Evolutionary conservation across 305 asterid genomes (phyloP).

Genomic region (Fraxinus dipetala): DNA sequence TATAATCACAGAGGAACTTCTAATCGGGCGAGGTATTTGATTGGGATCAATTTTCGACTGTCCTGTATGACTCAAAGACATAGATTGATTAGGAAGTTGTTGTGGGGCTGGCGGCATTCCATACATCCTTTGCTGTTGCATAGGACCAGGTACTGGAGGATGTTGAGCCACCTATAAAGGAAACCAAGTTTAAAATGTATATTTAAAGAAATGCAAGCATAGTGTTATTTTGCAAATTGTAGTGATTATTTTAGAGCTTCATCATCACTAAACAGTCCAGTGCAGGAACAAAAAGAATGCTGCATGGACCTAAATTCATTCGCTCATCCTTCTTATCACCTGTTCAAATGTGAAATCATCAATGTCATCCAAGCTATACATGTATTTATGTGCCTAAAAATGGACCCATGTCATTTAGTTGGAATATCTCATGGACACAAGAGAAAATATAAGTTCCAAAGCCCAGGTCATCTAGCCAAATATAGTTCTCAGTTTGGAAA

Average conservation of each 20-base stretch:
- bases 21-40: constrained; percentile 86
- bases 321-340: constrained; percentile 5
- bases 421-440: neutral
- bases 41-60: constrained; percentile 85
- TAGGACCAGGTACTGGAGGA: constrained; percentile 51
- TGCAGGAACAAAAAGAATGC: neutral
- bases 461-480: neutral
- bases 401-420: neutral
- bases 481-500: neutral
- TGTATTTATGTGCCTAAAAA: neutral
- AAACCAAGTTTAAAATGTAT: constrained; percentile 11
- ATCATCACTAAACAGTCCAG: neutral
- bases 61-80: constrained; percentile 68
- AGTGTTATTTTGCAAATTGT: neutral
- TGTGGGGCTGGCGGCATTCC: constrained; percentile 58
- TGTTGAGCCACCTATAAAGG: constrained; percentile 65
- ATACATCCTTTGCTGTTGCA: constrained; percentile 68
- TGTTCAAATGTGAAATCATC: constrained; percentile 6
- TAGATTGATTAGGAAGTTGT: constrained; percentile 67
- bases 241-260: neutral
- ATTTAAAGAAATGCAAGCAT: neutral
- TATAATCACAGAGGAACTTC: constrained; percentile 60
- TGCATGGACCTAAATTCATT: neutral
- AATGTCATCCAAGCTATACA: neutral
- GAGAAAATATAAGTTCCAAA: neutral